Conservation (phyloP, 2,329 filamentous ascomycete genomes). For the Cladosporium sp. region DNA sequence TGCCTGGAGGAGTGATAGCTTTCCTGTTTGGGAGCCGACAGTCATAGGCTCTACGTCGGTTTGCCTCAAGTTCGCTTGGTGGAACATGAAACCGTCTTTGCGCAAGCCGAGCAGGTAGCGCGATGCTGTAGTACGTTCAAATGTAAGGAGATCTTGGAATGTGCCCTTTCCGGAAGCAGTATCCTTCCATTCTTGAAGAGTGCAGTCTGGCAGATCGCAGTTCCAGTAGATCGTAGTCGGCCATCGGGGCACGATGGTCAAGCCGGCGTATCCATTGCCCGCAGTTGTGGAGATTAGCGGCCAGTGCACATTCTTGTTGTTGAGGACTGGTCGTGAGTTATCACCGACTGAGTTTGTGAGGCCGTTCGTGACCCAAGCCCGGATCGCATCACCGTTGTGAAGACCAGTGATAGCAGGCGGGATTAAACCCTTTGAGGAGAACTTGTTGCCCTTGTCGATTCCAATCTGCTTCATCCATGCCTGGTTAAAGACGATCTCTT, state of each 20-base stretch:
- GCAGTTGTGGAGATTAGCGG: constrained; percentile 56
- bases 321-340: constrained; percentile 59
- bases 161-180: constrained; percentile 58
- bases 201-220: constrained; percentile 60
- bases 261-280: constrained; percentile 57
- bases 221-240: constrained; percentile 67
- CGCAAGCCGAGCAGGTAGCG: constrained; percentile 59
- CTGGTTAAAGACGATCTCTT: constrained; percentile 64
- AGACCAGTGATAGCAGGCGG: constrained; percentile 61
- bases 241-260: constrained; percentile 61
- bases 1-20: constrained; percentile 58
- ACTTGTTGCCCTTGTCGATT: constrained; percentile 49
- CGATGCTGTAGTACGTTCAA: constrained; percentile 56
- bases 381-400: constrained; percentile 63
- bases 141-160: constrained; percentile 54
- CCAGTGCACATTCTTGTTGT: constrained; percentile 59
- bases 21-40: constrained; percentile 50
- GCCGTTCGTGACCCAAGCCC: constrained; percentile 61
- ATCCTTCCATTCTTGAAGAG: constrained; percentile 62
- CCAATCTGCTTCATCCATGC: constrained; percentile 60
- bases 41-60: constrained; percentile 51
- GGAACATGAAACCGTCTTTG: constrained; percentile 63
- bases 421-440: constrained; percentile 58
- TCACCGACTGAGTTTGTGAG: constrained; percentile 63
- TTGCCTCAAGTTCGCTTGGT: constrained; percentile 62